phyloP scores from a whole-genome alignment of 2,329 filamentous ascomycete species.

The Aspergillus glaucus region DNA sequence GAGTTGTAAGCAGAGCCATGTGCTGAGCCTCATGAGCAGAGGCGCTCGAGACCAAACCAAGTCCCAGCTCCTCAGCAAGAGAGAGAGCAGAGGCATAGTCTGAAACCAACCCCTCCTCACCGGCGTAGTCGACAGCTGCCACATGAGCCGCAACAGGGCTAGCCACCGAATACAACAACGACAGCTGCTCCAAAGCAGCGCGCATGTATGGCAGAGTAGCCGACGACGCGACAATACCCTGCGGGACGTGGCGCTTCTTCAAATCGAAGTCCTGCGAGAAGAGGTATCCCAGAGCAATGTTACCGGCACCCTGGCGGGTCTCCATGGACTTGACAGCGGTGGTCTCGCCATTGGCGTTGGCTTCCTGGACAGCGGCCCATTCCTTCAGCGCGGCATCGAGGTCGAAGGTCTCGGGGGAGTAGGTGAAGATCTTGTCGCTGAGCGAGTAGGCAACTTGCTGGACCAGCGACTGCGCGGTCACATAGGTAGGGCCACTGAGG shows the following conservation, averaged over 20 bases:
- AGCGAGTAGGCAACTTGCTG: slow-evolving; percentile 94
- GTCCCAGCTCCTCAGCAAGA: slow-evolving; percentile 80
- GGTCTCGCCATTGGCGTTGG: slow-evolving; percentile 75
- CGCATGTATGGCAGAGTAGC: slow-evolving; percentile 75
- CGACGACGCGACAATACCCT: slow-evolving; percentile 82
- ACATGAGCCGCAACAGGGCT: slow-evolving; percentile 91
- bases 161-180: slow-evolving; percentile 81
- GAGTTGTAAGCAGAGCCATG: slow-evolving; percentile 82
- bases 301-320: slow-evolving; percentile 80
- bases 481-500: slow-evolving; percentile 82
- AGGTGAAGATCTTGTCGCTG: slow-evolving; percentile 95
- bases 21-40: slow-evolving; percentile 92
- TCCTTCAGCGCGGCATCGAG: slow-evolving; percentile 74
- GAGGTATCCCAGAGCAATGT: slow-evolving; percentile 90
- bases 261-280: slow-evolving; percentile 96
- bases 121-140: slow-evolving; percentile 78
- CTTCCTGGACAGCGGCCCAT: slow-evolving; percentile 65
- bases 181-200: slow-evolving; percentile 81
- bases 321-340: slow-evolving; percentile 76
- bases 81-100: slow-evolving; percentile 79
- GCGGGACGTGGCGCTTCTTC: slow-evolving; percentile 82
- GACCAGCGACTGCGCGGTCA: slow-evolving; percentile 85
- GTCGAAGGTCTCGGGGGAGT: slow-evolving; percentile 89
- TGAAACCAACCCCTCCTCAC: slow-evolving; percentile 66
- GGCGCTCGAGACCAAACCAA: slow-evolving; percentile 76